Base-by-base conservation (phyloP, 2,329 filamentous ascomycete species). In the Hymenoscyphus fructigenus region DNA sequence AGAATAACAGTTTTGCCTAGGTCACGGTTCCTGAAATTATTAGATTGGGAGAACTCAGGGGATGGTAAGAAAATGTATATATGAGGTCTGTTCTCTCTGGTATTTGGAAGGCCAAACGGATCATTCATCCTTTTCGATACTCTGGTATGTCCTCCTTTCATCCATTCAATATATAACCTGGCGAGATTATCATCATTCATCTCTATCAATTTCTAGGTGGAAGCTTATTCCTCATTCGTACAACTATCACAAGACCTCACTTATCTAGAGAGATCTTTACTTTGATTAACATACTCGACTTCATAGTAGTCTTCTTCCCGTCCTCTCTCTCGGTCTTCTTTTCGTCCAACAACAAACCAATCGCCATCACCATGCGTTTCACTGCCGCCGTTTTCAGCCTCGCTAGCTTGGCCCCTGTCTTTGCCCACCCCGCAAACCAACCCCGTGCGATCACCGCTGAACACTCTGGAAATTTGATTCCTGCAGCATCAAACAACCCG, bases 351-450 rank as follows among this genome's bases (percentile, higher is more conserved):
- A 53, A 26, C 10, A 53, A 26, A 53, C 20, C 20, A 23, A 14
- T 26, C 14, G 7, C 47, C 23, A 26, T 34, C 55, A 63, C 12
- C n/a, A 63, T 63, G 61, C 67, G 68, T 57, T 67, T 72, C 66
- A 60, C 63, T 47, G 44, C 68, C 60, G 29, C 66, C 56, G 56
- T 68, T 29, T 57, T 70, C 41, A 67, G 63, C 32, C 59, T 68
- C 36, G 70, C 66, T 56, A 65, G 20, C 41, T 55, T 69, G 20
- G 44, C 61, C 14, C 34, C 65, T 36, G 63, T 65, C 15, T 50
- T 63, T 41, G 67, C 67, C 29, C 67, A 69, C 57, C 67, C 67
- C 12, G 7, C 59, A 20, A 66, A 66, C 14, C 63, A 44, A 15
- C 61, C 63, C n/a, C 59, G 67, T 26, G 55, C 34, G 32, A 20